phyloP scores from a whole-genome alignment of 306 rosid species.

The Cucumis sativus region DNA sequence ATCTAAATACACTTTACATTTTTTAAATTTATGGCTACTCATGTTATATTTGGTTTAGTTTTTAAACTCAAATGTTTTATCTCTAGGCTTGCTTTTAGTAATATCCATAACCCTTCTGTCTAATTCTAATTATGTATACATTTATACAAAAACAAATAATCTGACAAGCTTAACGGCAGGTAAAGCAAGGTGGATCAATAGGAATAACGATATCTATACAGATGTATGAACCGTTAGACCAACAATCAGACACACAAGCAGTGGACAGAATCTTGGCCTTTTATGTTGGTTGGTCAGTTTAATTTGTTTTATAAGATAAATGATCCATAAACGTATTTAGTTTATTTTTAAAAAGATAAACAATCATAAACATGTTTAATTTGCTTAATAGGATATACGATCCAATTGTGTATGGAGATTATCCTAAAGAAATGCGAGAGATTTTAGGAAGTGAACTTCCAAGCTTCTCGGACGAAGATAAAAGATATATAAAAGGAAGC shows the following conservation, averaged over 20 bases:
- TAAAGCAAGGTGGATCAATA: conserved; percentile 34
- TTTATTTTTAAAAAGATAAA: too few species aligned
- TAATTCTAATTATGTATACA: too few species aligned
- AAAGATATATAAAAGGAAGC: conserved; percentile 31
- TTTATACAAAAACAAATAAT: too few species aligned
- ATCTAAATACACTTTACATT: too few species aligned
- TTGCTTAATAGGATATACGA: conserved; percentile 23
- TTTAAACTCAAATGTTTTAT: too few species aligned
- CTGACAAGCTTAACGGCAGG: conserved; percentile 8
- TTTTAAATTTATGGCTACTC: too few species aligned
- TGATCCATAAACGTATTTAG: too few species aligned
- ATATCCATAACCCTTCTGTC: too few species aligned
- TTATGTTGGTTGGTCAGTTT: conserved; percentile 19
- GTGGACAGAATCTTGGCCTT: conserved; percentile 40
- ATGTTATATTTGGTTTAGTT: too few species aligned
- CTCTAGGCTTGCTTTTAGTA: too few species aligned
- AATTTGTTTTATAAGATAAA: too few species aligned
- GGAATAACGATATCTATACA: conserved; percentile 19
- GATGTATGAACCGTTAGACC: conserved; percentile 54
- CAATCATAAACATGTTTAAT: too few species aligned
- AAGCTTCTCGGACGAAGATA: conserved; percentile 30
- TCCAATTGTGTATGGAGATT: conserved; percentile 47
- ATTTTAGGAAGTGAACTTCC: conserved; percentile 38
- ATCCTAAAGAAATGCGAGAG: conserved; percentile 42
- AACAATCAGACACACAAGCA: conserved; percentile 33